Evolutionary conservation across 257 asterid species (phyloP).

Genomic region (Cordia subcordata): DNA sequence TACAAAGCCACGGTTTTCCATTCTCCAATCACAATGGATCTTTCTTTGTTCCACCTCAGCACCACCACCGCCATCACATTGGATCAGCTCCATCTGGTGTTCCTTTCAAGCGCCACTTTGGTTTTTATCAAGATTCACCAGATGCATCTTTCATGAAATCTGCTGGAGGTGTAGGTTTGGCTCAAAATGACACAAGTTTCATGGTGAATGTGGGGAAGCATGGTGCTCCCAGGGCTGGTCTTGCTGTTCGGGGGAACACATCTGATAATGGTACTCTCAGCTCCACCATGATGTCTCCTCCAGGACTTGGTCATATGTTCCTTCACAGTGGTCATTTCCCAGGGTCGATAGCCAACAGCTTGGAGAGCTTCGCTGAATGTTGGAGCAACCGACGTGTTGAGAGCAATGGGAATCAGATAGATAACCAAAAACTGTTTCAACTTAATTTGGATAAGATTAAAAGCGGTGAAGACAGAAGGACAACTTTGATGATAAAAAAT

Average conservation of each 20-base stretch:
- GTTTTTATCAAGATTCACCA: constrained; percentile 39
- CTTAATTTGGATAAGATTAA: constrained; percentile 64
- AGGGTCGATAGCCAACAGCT: constrained; percentile 20
- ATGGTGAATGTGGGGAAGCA: constrained; percentile 29
- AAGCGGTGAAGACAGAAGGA: constrained; percentile 59
- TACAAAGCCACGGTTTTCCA: constrained; percentile 27
- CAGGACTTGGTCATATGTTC: constrained; percentile 32
- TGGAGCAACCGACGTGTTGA: constrained; percentile 33
- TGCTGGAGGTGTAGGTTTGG: constrained; percentile 22
- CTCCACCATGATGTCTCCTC: constrained; percentile 37
- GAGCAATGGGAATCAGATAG: constrained; percentile 35
- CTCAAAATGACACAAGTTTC: constrained; percentile 22
- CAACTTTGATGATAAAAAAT: constrained; percentile 77
- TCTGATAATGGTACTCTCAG: constrained; percentile 38
- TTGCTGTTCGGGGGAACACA: constrained; percentile 30
- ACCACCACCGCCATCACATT: constrained; percentile 32
- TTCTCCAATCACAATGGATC: constrained; percentile 30
- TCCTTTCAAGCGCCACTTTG: constrained; percentile 34
- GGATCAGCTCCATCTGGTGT: constrained; percentile 72
- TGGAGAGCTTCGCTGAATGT: constrained; percentile 41
- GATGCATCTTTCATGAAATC: constrained; percentile 22
- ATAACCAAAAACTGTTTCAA: constrained; percentile 46
- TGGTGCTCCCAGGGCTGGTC: constrained; percentile 14
- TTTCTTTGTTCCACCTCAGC: constrained; percentile 29
- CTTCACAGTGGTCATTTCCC: constrained; percentile 28